These are phyloP conservation scores for Ajuga reptans DNA, from an alignment of 305 asterid species.

Conservation along the genomic window DNA sequence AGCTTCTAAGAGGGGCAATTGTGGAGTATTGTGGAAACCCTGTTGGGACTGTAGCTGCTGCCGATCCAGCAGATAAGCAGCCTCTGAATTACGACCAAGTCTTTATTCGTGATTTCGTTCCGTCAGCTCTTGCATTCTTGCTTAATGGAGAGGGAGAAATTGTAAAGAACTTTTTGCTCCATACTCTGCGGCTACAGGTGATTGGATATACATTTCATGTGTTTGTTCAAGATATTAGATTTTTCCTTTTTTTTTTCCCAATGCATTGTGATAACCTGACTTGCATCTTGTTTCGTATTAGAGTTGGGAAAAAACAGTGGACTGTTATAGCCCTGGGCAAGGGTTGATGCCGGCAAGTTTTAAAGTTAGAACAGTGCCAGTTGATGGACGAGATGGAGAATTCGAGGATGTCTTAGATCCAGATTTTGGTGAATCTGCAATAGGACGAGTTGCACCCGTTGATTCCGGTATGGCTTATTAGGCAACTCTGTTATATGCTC, in stretches of 20 bases:
- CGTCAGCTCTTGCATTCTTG: slow-evolving; percentile 74
- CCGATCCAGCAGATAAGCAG: slow-evolving; percentile 57
- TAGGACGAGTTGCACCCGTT: slow-evolving; percentile 87
- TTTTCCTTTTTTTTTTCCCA: neutral
- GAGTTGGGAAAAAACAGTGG: slow-evolving; percentile 88
- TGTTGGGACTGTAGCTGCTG: slow-evolving; percentile 68
- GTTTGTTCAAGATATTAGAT: neutral
- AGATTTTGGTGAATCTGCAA: slow-evolving; percentile 79
- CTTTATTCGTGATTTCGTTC: slow-evolving; percentile 72
- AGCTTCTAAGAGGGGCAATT: slow-evolving; percentile 52
- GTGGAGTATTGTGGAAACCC: slow-evolving; percentile 63
- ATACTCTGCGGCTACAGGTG: slow-evolving; percentile 75
- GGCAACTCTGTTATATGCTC: neutral
- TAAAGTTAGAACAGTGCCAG: slow-evolving; percentile 53
- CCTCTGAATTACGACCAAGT: slow-evolving; percentile 69
- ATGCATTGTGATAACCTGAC: neutral
- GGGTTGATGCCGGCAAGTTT: slow-evolving; percentile 89
- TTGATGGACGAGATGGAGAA: slow-evolving; percentile 55
- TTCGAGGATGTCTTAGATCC: slow-evolving; percentile 68
- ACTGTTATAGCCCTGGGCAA: slow-evolving; percentile 74
- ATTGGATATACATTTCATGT: neutral
- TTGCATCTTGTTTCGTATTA: slow-evolving; percentile 15
- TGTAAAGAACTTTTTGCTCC: slow-evolving; percentile 69
- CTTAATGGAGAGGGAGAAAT: slow-evolving; percentile 71
- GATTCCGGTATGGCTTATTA: slow-evolving; percentile 56